A percentile compares a stretch with the other conserved stretches of the same genome.
These are phyloP conservation scores for Albatrellus ellisii DNA, from an alignment of 768 basidiomycete genomes.

Conservation along the genomic window DNA sequence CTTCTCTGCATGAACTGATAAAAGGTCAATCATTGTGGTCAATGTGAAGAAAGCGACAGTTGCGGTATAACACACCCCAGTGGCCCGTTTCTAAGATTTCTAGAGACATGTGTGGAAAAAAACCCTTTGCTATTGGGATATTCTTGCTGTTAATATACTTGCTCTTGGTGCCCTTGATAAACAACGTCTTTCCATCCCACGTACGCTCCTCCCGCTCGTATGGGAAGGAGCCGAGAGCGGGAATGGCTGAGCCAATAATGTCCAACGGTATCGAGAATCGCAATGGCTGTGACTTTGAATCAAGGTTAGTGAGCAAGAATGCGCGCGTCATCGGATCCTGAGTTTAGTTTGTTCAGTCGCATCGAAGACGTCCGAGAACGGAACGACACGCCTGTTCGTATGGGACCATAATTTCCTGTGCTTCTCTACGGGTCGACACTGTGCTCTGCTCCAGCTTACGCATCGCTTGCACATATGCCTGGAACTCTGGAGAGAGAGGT, in stretches of 20 bases:
- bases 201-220: constrained; percentile 40
- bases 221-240: constrained; percentile 68
- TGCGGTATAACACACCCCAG: constrained; percentile 50
- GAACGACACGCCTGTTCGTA: constrained; percentile 42
- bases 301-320: constrained; percentile 79
- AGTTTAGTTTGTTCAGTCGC: background rate
- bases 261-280: constrained; percentile 66
- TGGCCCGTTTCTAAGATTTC: constrained; percentile 65
- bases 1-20: constrained; percentile 70
- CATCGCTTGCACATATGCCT: constrained; percentile 60
- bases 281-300: constrained; percentile 27
- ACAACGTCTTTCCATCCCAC: constrained; percentile 51
- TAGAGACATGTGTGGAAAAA: constrained; percentile 62
- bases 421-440: constrained; percentile 53
- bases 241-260: constrained; percentile 46
- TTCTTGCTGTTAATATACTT: constrained; percentile 71
- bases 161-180: constrained; percentile 73
- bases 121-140: constrained; percentile 40
- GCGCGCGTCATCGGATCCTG: constrained; percentile 66
- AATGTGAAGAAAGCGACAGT: background rate
- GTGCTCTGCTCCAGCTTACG: constrained; percentile 46
- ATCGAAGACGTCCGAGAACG: background rate
- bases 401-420: constrained; percentile 45
- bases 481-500: constrained; percentile 49
- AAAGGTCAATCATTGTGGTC: background rate